phyloP scores from a whole-genome alignment of 805 yeast genomes.

The Candida vaughaniae region DNA sequence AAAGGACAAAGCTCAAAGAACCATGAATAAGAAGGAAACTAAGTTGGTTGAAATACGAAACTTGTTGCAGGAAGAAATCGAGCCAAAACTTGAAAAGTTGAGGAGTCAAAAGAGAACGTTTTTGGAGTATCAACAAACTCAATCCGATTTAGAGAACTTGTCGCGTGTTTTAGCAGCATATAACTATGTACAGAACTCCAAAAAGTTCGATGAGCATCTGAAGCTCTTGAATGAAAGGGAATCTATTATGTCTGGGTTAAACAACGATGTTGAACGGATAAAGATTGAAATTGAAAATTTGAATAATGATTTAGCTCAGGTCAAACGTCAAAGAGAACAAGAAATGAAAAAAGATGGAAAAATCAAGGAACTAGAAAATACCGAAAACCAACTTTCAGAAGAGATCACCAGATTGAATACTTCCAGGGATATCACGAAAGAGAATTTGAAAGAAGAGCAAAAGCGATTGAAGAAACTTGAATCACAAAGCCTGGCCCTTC shows the following conservation, averaged over 20 bases:
- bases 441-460: conserved; percentile 57
- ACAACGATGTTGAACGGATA: conserved; percentile 44
- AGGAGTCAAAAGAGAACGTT: conserved; percentile 79
- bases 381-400: conserved; percentile 58
- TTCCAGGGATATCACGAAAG: conserved; percentile 53
- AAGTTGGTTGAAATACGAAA: conserved; percentile 76
- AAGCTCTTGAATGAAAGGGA: conserved; percentile 43
- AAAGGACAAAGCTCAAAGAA: conserved; percentile 85
- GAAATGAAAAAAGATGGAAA: conserved; percentile 62
- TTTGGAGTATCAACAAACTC: conserved; percentile 82
- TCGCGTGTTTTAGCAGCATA: conserved; percentile 75
- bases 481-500: conserved; percentile 31
- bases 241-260: conserved; percentile 38
- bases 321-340: conserved; percentile 51
- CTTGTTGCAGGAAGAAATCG: conserved; percentile 80
- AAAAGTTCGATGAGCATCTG: conserved; percentile 43
- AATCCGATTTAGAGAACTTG: conserved; percentile 73
- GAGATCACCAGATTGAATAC: conserved; percentile 69
- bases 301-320: conserved; percentile 57
- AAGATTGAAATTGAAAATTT: conserved; percentile 56
- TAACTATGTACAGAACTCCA: conserved; percentile 52
- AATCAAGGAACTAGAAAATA: conserved; percentile 56
- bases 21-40: conserved; percentile 87
- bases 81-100: conserved; percentile 82
- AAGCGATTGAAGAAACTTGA: conserved; percentile 32